phyloP scores from a whole-genome alignment of 148 eudicot genomes.

The Selenicereus undatus region DNA sequence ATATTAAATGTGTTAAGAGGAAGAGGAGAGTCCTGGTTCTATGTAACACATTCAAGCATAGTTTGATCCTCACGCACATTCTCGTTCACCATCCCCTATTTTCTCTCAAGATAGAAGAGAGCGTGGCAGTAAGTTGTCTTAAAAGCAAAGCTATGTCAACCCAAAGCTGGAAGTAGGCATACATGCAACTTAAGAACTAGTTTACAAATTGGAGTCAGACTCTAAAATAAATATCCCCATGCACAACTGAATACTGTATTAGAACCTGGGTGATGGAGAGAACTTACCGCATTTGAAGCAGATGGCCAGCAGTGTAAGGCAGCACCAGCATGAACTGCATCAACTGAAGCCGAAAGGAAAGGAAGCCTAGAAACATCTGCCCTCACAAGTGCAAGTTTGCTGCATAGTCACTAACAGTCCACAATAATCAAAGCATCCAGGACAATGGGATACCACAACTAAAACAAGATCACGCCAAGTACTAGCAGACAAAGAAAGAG shows the following conservation, averaged over 20 bases:
- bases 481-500: conserved; percentile 3
- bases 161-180: background rate
- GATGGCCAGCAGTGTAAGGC: conserved; percentile 99
- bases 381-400: conserved; percentile 92
- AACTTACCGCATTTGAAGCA: conserved; percentile 89
- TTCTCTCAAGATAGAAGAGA: too few species aligned
- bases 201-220: background rate
- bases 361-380: conserved; percentile 98
- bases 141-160: background rate
- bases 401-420: conserved; percentile 35
- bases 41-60: background rate
- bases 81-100: too few species aligned
- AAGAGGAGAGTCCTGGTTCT: background rate
- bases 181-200: background rate
- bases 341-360: conserved; percentile 77
- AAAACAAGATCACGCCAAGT: background rate
- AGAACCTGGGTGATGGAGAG: conserved; percentile 8
- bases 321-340: conserved; percentile 99
- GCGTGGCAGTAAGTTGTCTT: background rate
- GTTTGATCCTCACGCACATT: background rate
- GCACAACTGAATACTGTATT: background rate
- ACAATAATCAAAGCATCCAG: conserved; percentile 15
- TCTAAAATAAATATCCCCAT: background rate
- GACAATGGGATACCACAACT: background rate
- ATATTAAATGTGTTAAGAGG: background rate